These are phyloP conservation scores for Fusarium falciforme DNA, from an alignment of 2,329 filamentous ascomycete species.

Conservation along the genomic window DNA sequence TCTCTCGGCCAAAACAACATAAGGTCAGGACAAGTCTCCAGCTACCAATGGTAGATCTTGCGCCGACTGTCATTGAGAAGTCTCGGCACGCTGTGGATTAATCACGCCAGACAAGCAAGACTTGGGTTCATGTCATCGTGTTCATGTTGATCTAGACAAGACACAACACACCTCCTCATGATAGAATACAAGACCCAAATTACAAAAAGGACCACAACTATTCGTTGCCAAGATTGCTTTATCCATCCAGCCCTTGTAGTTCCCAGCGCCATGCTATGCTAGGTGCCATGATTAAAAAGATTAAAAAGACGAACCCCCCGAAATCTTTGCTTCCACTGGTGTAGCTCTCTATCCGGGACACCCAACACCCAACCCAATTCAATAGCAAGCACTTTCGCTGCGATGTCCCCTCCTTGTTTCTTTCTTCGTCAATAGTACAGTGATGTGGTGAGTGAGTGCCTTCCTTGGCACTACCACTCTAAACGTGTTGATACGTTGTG, in stretches of 20 bases:
- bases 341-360: constrained; percentile 27
- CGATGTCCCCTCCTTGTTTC: not conserved
- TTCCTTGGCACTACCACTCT: not conserved
- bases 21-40: not conserved
- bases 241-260: constrained; percentile 20
- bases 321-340: not conserved
- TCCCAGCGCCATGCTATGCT: constrained; percentile 44
- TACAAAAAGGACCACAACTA: constrained; percentile 18
- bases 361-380: constrained; percentile 17
- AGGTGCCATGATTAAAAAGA: constrained; percentile 32
- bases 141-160: constrained; percentile 16
- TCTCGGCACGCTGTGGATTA: not conserved
- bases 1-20: not conserved
- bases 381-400: constrained; percentile 7
- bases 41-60: not conserved
- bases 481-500: not conserved
- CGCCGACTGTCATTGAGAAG: not conserved
- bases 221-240: constrained; percentile 19
- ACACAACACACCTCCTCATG: not conserved
- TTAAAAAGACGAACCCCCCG: constrained; percentile 12
- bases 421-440: constrained; percentile 24
- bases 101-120: not conserved
- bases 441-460: not conserved
- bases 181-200: not conserved
- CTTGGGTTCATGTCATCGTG: constrained; percentile 16